Base-by-base conservation (phyloP, 2,329 filamentous ascomycete genomes). In the Cyclaneusma minus region DNA sequence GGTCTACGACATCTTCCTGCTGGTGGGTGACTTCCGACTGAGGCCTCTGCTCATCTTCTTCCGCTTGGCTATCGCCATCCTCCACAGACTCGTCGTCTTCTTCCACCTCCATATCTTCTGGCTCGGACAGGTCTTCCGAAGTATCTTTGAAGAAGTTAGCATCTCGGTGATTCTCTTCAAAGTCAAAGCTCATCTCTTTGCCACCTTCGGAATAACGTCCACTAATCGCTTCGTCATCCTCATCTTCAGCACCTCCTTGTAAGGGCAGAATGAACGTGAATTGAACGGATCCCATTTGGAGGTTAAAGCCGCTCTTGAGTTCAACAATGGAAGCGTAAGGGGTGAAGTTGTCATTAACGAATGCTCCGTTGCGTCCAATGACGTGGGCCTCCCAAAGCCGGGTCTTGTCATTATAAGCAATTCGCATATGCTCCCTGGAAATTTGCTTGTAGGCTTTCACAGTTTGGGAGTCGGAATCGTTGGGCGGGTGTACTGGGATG, bases 161-260 rank as follows among this genome's bases (percentile, higher is more conserved):
- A 30, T 63, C 58, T 21, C 66, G 65, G 32, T 67, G 60, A 1
- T 64, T 62, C 42, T 68, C 64, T 41, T 77, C 71, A 39, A 81
- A 81, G 29, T 75, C 71, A 34, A 80, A 74, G 45, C 73, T 80
- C 71, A 81, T 81, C 36, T 73, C 64, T 43, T 75, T 75, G 29
- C 68, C 68, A 17, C 65, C 65, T 27, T 66, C 58, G 6, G 60
- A 61, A 39, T 63, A 60, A 16, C 56, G 52, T 37, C 53, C 57
- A 34, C 60, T 62, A 24, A 52, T 55, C 16, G 54, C 52, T 4
- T 51, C 49, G 22, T 59, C 55, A 25, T 68, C 63, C 28, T 67
- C 62, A 25, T 66, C 58, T 35, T 74, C 67, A 4, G 64, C 67
- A 17, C 67, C 69, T 3, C 66, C 68, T 31, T 60, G 58, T 11